These are phyloP conservation scores for Leccinum variicolor DNA, from an alignment of 768 basidiomycete genomes.

Conservation along the genomic window DNA sequence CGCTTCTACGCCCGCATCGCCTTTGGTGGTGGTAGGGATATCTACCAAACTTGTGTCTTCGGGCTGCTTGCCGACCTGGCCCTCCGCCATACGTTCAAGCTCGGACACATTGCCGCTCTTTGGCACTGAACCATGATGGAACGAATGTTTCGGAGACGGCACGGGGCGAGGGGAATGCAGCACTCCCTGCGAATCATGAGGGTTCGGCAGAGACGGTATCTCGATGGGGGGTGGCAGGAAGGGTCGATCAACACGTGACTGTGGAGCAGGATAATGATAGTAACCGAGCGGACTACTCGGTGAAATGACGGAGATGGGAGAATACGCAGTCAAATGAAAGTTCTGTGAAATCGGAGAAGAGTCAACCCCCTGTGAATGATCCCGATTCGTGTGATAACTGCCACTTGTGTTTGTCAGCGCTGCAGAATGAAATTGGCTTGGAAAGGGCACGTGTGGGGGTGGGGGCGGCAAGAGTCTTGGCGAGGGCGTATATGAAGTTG, in stretches of 20 bases:
- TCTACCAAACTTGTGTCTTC: conserved; percentile 27
- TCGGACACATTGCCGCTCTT: conserved; percentile 50
- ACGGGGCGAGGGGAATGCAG: conserved; percentile 67
- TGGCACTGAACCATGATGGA: conserved; percentile 16
- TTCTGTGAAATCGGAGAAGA: conserved; percentile 59
- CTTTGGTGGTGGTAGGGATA: conserved; percentile 9
- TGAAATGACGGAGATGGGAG: conserved; percentile 53
- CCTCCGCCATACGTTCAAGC: conserved; percentile 73
- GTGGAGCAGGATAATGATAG: conserved; percentile 38
- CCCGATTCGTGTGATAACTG: conserved; percentile 32
- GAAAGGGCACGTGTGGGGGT: conserved; percentile 22
- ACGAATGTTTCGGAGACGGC: conserved; percentile 62
- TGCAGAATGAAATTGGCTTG: conserved; percentile 15
- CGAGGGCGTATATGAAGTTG: conserved; percentile 21
- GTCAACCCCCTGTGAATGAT: conserved; percentile 60
- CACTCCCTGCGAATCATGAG: conserved; percentile 34
- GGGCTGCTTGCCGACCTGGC: conserved; percentile 40
- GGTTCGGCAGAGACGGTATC: conserved; percentile 25
- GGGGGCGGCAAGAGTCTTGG: conserved; percentile 27
- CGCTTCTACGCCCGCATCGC: conserved; percentile 19
- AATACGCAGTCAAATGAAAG: conserved; percentile 51
- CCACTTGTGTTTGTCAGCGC: conserved; percentile 13
- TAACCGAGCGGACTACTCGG: conserved; percentile 26
- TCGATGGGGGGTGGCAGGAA: conserved; percentile 23
- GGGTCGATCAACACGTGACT: conserved; percentile 9